phyloP scores from a whole-genome alignment of 73 alveolate species.

The Paramecium sexaurelia region DNA sequence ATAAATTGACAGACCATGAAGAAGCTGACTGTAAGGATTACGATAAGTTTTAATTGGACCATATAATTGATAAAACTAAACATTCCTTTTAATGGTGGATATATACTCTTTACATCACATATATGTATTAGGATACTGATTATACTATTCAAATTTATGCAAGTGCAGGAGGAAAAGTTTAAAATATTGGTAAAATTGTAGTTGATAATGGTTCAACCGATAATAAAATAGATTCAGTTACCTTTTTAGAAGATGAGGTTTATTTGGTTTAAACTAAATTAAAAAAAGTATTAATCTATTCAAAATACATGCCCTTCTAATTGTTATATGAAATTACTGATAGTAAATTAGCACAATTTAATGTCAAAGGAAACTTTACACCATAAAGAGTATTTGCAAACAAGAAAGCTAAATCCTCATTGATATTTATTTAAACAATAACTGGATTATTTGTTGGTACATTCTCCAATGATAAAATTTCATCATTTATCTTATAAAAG shows the following conservation, averaged over 20 bases:
- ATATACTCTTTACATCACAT: neutral
- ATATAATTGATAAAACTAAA: neutral
- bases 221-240: neutral
- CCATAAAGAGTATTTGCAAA: conserved; percentile 35
- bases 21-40: neutral
- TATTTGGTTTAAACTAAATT: neutral
- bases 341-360: neutral
- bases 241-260: neutral
- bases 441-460: neutral
- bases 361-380: neutral
- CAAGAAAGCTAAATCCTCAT: neutral
- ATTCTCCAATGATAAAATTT: neutral
- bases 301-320: neutral
- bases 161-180: neutral
- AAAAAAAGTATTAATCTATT: neutral
- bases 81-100: neutral
- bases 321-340: neutral
- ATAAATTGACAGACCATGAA: neutral
- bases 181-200: neutral
- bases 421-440: neutral
- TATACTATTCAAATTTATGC: neutral
- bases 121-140: conserved; percentile 16
- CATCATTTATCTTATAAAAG: neutral
- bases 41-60: neutral
- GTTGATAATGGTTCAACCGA: neutral